Percentiles rank a stretch among this genome's conserved stretches.
These are phyloP conservation scores for Penicillium lividum DNA, from an alignment of 495 filamentous ascomycete species.

Conservation along the genomic window DNA sequence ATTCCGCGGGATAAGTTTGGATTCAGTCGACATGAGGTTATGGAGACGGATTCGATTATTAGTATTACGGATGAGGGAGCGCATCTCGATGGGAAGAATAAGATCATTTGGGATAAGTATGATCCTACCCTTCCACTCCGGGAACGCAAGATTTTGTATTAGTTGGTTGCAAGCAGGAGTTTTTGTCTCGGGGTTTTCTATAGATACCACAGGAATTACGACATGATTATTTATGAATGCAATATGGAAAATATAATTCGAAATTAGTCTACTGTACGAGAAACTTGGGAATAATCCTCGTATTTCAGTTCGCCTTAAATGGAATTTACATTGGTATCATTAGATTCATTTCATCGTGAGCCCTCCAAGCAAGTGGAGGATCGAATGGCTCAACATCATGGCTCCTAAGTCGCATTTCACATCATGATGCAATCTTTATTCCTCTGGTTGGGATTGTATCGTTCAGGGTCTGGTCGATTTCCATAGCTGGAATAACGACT, in stretches of 20 bases:
- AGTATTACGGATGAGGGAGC: slow-evolving; percentile 65
- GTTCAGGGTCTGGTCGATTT: slow-evolving; percentile 16
- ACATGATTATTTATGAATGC: not conserved
- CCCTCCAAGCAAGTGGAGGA: not conserved
- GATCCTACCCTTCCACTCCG: slow-evolving; percentile 43
- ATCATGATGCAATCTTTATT: slow-evolving; percentile 48
- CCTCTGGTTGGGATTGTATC: slow-evolving; percentile 24
- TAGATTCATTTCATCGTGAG: slow-evolving; percentile 24
- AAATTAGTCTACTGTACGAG: too few relatives aligned
- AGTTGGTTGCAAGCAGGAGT: not conserved
- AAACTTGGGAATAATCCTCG: too few relatives aligned
- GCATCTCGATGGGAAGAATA: slow-evolving; percentile 62
- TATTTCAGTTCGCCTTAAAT: too few relatives aligned
- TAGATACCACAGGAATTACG: not conserved
- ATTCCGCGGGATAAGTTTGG: slow-evolving; percentile 67
- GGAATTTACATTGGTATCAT: not conserved
- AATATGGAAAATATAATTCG: too few relatives aligned
- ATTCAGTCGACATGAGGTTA: slow-evolving; percentile 62
- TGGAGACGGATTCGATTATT: slow-evolving; percentile 54
- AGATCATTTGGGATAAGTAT: slow-evolving; percentile 58
- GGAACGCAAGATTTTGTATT: slow-evolving; percentile 43
- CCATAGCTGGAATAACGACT: slow-evolving; percentile 21
- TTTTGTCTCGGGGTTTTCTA: not conserved
- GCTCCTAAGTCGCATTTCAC: slow-evolving; percentile 25
- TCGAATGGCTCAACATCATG: not conserved